Evolutionary conservation across 129 eudicot genomes (phyloP), one percentile per base, ranked within the genome.

Genomic region (Glebionis coronaria): DNA sequence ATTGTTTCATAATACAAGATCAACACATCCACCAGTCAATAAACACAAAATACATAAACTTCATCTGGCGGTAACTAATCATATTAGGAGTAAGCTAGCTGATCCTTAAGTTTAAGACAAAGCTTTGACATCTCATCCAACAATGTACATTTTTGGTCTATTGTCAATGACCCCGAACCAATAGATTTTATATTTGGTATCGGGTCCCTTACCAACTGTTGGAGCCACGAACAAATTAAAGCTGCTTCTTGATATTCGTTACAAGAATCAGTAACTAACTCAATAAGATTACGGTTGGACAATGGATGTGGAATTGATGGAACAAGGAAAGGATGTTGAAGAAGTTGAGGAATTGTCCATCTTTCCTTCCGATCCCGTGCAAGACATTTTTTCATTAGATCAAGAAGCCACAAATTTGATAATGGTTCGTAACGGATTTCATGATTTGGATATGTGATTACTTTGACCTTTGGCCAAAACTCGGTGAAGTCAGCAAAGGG

Each of bases 381-480:
- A n/a, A n/a, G n/a, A n/a, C n/a, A n/a, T n/a, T n/a, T n/a, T n/a
- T n/a, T n/a, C n/a, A n/a, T n/a, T n/a, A n/a, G n/a, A n/a, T n/a
- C n/a, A n/a, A n/a, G n/a, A n/a, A n/a, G n/a, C n/a, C n/a, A n/a
- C n/a, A n/a, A n/a, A n/a, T n/a, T n/a, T n/a, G n/a, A n/a, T n/a
- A n/a, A n/a, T n/a, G n/a, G n/a, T n/a, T n/a, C n/a, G n/a, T n/a
- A n/a, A n/a, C n/a, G n/a, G n/a, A n/a, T n/a, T n/a, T n/a, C n/a
- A 67, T 89, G 88, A 74, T 79, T 83, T 13, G 97, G 97, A 28
- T 94, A 88, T 12, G 99, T 94, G 35, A 94, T 90, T 21, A 87
- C 99, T 79, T 94, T 94, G 59, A 86, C 87, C 54, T 94, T 94
- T 3, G 95, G 95, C 99, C 99, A 94, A 75, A 94, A 94, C 9